Percentiles rank a stretch among this genome's conserved stretches.
These are phyloP conservation scores for Pisolithus albus DNA, from an alignment of 768 basidiomycete genomes.

Conservation along the genomic window DNA sequence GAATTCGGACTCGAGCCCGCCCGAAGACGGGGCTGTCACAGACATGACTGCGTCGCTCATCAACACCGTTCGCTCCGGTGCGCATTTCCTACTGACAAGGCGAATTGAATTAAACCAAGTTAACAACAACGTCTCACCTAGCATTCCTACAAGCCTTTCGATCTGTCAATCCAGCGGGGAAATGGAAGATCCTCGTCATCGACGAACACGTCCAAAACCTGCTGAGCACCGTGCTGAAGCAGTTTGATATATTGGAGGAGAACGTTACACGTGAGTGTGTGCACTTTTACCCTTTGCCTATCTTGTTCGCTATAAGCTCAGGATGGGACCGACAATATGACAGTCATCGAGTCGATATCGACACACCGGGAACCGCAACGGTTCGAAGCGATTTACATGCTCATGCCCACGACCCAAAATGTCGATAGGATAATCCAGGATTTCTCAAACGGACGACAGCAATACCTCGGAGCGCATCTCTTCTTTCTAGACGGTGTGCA, in stretches of 20 bases:
- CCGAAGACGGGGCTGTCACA: background rate
- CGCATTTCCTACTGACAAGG: constrained; percentile 9
- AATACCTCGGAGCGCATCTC: constrained; percentile 79
- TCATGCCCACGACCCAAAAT: constrained; percentile 94
- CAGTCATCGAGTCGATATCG: constrained; percentile 91
- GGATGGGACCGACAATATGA: background rate
- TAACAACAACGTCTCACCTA: constrained; percentile 23
- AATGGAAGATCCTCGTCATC: constrained; percentile 98
- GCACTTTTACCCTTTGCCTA: background rate
- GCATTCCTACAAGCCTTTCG: constrained; percentile 85
- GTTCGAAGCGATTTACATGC: constrained; percentile 88
- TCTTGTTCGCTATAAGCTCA: constrained; percentile 1
- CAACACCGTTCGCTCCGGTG: constrained; percentile 40
- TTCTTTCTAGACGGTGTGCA: constrained; percentile 87
- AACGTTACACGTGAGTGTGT: constrained; percentile 82
- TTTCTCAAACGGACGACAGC: constrained; percentile 56
- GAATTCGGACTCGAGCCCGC: no score
- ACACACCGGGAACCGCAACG: constrained; percentile 76
- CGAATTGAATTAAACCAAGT: background rate
- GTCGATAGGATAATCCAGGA: constrained; percentile 87
- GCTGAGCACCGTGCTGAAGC: constrained; percentile 78
- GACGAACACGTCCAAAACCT: constrained; percentile 88
- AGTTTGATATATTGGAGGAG: constrained; percentile 91
- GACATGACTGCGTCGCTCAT: constrained; percentile 41
- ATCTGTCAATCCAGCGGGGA: constrained; percentile 75